phyloP scores from a whole-genome alignment of 2,329 filamentous ascomycete genomes.

The Aspergillus tamarii region DNA sequence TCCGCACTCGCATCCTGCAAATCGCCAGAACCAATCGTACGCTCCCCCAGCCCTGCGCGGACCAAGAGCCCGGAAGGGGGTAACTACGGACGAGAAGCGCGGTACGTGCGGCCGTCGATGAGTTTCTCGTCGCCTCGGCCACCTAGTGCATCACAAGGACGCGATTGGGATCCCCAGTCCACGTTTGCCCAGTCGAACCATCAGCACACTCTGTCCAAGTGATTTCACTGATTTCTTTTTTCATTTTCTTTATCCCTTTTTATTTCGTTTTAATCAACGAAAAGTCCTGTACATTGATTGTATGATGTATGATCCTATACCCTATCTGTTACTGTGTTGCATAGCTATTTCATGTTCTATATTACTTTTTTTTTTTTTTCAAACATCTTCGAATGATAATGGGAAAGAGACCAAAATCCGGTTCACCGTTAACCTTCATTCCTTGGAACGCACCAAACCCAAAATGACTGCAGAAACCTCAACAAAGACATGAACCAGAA shows the following conservation, averaged over 20 bases:
- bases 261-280: neutral
- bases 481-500: neutral
- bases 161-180: conserved; percentile 42
- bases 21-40: conserved; percentile 37
- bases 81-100: conserved; percentile 47
- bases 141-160: conserved; percentile 34
- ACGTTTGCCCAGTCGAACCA: conserved; percentile 35
- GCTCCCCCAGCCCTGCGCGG: conserved; percentile 26
- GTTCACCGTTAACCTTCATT: neutral
- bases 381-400: neutral
- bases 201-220: neutral
- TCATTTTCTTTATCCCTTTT: neutral
- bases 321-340: conserved; percentile 1
- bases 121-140: conserved; percentile 54
- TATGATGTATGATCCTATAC: conserved; percentile 13
- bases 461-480: neutral
- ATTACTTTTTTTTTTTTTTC: neutral
- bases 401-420: neutral
- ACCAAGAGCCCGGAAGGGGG: conserved; percentile 22
- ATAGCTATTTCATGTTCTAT: neutral
- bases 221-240: neutral
- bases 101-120: conserved; percentile 51
- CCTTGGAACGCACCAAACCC: neutral
- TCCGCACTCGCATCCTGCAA: conserved; percentile 28
- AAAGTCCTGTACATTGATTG: conserved; percentile 8